A percentile compares a stretch with the other conserved stretches of the same genome.
These are phyloP conservation scores for Trichocladium uniseriatum DNA, from an alignment of 495 filamentous ascomycete species.

Conservation along the genomic window DNA sequence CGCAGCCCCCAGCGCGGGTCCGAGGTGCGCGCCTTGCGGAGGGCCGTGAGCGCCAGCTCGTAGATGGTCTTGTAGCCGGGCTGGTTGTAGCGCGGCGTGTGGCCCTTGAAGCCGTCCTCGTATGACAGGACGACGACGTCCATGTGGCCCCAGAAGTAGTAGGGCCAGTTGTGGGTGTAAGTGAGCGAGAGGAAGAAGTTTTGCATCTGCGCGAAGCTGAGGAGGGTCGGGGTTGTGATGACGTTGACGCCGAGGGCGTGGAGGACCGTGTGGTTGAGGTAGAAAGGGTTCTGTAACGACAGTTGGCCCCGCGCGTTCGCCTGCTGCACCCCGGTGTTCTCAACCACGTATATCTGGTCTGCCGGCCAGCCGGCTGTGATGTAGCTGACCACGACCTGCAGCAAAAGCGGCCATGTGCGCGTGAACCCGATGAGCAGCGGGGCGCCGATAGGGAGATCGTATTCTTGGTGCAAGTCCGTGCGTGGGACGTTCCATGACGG, in stretches of 20 bases:
- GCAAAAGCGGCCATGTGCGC: constrained; percentile 48
- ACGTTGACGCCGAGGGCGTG: constrained; percentile 47
- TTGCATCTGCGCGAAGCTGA: constrained; percentile 54
- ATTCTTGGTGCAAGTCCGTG: constrained; percentile 26
- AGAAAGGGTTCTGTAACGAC: constrained; percentile 53
- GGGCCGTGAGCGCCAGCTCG: constrained; percentile 34
- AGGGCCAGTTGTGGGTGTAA: constrained; percentile 45
- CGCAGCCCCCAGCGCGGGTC: constrained; percentile 40
- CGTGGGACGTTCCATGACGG: constrained; percentile 34
- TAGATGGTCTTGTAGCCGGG: constrained; percentile 39
- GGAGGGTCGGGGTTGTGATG: constrained; percentile 46
- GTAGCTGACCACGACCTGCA: constrained; percentile 50
- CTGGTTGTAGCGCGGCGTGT: constrained; percentile 27
- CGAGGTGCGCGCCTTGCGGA: constrained; percentile 24
- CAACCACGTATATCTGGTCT: constrained; percentile 50
- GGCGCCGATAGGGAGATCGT: constrained; percentile 30
- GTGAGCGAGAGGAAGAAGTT: constrained; percentile 52
- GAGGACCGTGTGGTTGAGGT: constrained; percentile 48
- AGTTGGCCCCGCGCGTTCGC: constrained; percentile 44
- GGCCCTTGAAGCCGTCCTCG: constrained; percentile 35
- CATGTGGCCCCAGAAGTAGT: constrained; percentile 54
- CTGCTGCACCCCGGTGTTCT: constrained; percentile 54
- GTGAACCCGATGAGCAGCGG: constrained; percentile 55
- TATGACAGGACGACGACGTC: constrained; percentile 47
- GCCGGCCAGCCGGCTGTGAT: constrained; percentile 55